Conservation (phyloP, 1,284 basidiomycete genomes). For the Moniliophthora roreri region DNA sequence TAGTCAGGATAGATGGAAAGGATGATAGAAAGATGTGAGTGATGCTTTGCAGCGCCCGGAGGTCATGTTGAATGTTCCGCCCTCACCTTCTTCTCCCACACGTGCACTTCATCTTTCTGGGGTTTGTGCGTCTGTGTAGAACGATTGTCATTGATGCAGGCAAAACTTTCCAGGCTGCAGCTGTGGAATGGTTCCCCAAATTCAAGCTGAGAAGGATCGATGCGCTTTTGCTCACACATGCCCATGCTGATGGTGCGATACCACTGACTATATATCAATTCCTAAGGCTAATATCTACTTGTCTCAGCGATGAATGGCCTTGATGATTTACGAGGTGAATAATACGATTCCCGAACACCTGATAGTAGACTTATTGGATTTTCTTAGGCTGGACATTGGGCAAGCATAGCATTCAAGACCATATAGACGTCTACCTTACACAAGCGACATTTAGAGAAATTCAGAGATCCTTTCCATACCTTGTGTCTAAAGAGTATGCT, state of each 20-base stretch:
- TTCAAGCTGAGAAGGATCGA: slow-evolving; percentile 74
- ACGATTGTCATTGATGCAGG: slow-evolving; percentile 80
- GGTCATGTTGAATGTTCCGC: background rate
- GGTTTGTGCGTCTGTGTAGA: slow-evolving; percentile 31
- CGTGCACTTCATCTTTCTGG: background rate
- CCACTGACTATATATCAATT: slow-evolving; percentile 7
- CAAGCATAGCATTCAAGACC: slow-evolving; percentile 61
- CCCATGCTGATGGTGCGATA: slow-evolving; percentile 71
- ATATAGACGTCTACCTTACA: slow-evolving; percentile 75
- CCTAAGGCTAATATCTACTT: slow-evolving; percentile 14
- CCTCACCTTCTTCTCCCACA: background rate
- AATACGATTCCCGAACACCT: slow-evolving; percentile 5
- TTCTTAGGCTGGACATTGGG: slow-evolving; percentile 71
- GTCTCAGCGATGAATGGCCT: slow-evolving; percentile 75
- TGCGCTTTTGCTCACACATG: slow-evolving; percentile 77
- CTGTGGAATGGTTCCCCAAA: slow-evolving; percentile 80
- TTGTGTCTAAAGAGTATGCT: slow-evolving; percentile 71
- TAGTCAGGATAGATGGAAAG: slow-evolving; percentile 51
- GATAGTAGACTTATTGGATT: slow-evolving; percentile 13
- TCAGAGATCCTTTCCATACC: slow-evolving; percentile 72
- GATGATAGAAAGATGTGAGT: slow-evolving; percentile 33
- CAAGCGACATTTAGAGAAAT: slow-evolving; percentile 64
- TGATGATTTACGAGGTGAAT: slow-evolving; percentile 74
- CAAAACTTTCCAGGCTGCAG: slow-evolving; percentile 77
- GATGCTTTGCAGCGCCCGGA: background rate